Evolutionary conservation across 345 rosid species (phyloP), one percentile per base, ranked within the genome.

Genomic region (Salix brachista): DNA sequence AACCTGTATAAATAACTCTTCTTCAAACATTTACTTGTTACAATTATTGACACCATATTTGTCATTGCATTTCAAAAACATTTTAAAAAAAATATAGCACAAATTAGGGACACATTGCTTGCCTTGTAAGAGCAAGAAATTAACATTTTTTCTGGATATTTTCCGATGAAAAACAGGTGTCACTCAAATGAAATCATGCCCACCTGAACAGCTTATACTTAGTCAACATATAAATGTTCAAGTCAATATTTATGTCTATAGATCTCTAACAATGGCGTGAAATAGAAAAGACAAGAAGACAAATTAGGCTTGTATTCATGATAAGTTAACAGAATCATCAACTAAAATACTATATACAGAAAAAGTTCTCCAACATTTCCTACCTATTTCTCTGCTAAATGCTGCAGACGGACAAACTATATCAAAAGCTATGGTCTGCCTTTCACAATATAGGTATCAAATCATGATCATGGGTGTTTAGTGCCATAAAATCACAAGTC

Each of bases 401-500:
- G 67, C 21, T 26, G 37, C 21, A 5, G 37, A 25, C 5, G 21
- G 19, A 64, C 36, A 64, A 75, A 21, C 61, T 13, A 74, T 21
- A 18, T 44, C 60, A 44, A 44, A 39, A 17, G 48, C 9, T 10
- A 30, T 46, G n/a, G 14, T 28, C 23, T 48, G 32, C 21, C n/a
- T n/a, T 39, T 11, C 26, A 8, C 11, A 46, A 18, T 12, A 41
- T 44, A 19, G 30, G 61, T 44, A 58, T 66, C 52, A 52, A 34
- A 32, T 34, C 4, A 67, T 34, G 65, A 73, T 61, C 60, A 12
- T 18, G 37, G 65, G 18, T 64, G 37, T 61, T 39, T 5, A 44
- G 62, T 65, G 14, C 32, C 9, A 74, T 11, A 42, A 73, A 11
- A 74, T 32, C 67, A 46, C 42, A 74, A 74, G 66, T 48, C 62